Conservation (phyloP, 345 rosid genomes). For the Gossypium thurberi region DNA sequence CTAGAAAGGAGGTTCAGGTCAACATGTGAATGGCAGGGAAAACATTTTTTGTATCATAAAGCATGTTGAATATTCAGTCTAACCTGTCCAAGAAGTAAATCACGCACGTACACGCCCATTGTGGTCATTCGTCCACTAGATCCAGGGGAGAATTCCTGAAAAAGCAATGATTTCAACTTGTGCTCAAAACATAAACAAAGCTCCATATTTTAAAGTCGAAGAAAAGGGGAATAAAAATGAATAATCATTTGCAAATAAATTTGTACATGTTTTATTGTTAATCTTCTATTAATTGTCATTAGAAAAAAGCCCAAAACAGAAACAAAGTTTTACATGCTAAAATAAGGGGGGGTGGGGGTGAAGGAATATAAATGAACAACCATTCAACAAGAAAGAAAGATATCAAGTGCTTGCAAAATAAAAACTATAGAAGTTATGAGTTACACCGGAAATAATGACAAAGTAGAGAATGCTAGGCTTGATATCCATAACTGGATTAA, state of each 20-base stretch:
- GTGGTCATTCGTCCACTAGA: constrained; percentile 72
- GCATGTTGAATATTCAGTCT: constrained; percentile 6
- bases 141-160: constrained; percentile 91
- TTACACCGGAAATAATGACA: not conserved
- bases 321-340: not conserved
- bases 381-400: not conserved
- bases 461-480: not conserved
- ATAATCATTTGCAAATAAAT: not conserved
- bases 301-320: not conserved
- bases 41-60: not conserved
- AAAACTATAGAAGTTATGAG: not conserved
- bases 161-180: not conserved
- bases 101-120: constrained; percentile 92
- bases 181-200: not conserved
- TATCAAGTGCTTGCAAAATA: not conserved
- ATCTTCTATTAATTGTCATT: not conserved
- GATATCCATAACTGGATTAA: not conserved
- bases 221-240: not conserved
- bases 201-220: not conserved
- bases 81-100: constrained; percentile 97
- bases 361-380: not conserved
- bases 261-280: not conserved
- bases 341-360: not conserved
- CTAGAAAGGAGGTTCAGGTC: not conserved
- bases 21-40: not conserved